phyloP scores from a whole-genome alignment of 495 filamentous ascomycete species.

The Neurospora sp. region DNA sequence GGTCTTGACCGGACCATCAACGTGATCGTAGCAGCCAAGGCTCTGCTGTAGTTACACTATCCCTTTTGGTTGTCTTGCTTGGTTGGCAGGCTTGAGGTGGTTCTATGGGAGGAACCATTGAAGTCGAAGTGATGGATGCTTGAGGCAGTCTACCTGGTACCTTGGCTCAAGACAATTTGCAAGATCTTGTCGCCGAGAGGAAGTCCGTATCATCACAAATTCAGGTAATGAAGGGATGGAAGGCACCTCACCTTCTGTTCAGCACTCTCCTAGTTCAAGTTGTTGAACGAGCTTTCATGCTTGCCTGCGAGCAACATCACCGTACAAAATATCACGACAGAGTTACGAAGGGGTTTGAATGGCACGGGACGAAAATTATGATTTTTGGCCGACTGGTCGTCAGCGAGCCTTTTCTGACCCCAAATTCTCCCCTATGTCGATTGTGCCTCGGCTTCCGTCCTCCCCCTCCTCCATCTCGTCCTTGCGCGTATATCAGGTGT shows the following conservation, averaged over 20 bases:
- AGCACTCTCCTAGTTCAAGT: too few species aligned
- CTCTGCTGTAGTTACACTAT: background rate
- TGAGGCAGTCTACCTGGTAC: too few species aligned
- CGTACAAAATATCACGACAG: background rate
- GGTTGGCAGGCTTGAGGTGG: background rate
- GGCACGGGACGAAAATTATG: background rate
- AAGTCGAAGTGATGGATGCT: too few species aligned
- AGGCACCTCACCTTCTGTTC: too few species aligned
- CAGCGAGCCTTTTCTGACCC: background rate
- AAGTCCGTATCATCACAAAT: too few species aligned
- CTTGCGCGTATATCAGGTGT: background rate
- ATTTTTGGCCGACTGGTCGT: background rate
- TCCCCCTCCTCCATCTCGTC: background rate
- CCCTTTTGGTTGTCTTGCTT: background rate
- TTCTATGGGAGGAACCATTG: too few species aligned
- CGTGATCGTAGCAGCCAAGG: background rate
- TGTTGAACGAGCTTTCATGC: too few species aligned
- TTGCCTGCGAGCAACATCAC: too few species aligned
- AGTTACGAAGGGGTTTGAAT: background rate
- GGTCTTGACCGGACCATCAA: background rate
- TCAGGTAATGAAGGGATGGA: too few species aligned
- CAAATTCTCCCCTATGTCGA: background rate
- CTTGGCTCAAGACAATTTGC: too few species aligned
- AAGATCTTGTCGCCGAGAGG: too few species aligned
- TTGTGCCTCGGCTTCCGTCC: background rate